A percentile compares a stretch with the other conserved stretches of the same genome.
Evolutionary conservation across 208 protist species (phyloP).

Genomic region (Polymyxa betae): DNA sequence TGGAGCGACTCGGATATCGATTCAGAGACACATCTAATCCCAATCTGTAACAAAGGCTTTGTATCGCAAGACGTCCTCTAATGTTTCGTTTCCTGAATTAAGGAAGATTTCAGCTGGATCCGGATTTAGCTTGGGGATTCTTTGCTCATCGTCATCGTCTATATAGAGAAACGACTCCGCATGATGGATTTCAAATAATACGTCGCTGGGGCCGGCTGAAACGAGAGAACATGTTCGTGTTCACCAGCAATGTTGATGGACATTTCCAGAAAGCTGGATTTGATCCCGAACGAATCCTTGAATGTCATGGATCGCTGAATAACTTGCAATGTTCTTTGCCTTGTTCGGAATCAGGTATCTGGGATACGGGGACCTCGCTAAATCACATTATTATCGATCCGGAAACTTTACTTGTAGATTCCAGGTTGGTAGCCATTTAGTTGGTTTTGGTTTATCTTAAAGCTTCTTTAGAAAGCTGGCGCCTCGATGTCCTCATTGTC

Average conservation of each 20-base stretch:
- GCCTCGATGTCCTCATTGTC: background rate
- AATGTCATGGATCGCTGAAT: conserved; percentile 38
- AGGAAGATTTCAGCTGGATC: conserved; percentile 32
- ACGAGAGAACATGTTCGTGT: background rate
- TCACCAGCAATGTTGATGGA: conserved; percentile 38
- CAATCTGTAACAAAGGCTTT: background rate
- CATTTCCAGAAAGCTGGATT: conserved; percentile 54
- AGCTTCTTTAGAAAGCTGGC: background rate
- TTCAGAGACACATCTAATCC: conserved; percentile 32
- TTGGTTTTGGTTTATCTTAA: too few relatives aligned
- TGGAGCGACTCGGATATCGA: conserved; percentile 2
- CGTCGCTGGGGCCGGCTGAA: background rate
- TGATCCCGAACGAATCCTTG: background rate
- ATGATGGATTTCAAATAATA: conserved; percentile 40
- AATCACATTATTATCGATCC: background rate
- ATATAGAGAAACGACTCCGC: conserved; percentile 20
- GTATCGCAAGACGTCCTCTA: background rate
- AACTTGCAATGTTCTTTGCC: conserved; percentile 37
- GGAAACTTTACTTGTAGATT: background rate
- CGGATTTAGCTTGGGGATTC: conserved; percentile 41
- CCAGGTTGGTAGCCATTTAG: too few relatives aligned
- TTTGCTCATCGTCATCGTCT: conserved; percentile 27
- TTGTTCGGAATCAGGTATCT: background rate
- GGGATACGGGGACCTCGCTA: background rate
- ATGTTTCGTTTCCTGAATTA: background rate